phyloP scores from a whole-genome alignment of 2,329 filamentous ascomycete genomes.

The Aspergillus fructus region DNA sequence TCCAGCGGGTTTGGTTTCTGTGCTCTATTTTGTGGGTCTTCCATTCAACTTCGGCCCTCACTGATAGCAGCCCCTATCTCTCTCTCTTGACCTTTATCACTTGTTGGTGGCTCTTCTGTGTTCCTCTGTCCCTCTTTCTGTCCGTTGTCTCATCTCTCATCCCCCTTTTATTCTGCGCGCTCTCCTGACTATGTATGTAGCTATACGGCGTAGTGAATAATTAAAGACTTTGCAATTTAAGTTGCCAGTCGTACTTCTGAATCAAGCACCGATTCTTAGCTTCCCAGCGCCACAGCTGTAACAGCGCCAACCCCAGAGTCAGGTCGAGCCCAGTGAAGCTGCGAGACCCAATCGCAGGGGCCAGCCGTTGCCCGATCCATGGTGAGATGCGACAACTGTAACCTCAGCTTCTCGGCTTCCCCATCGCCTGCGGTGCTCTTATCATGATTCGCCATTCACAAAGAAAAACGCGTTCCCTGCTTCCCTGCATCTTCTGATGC shows the following conservation, averaged over 20 bases:
- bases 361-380: constrained; percentile 12
- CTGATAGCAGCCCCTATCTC: neutral
- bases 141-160: neutral
- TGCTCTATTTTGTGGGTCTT: constrained; percentile 1
- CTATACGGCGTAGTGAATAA: too few relatives aligned
- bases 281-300: neutral
- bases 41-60: neutral
- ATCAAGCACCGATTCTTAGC: neutral
- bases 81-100: neutral
- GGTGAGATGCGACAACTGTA: constrained; percentile 10
- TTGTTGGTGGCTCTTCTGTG: neutral
- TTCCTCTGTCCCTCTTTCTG: neutral
- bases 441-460: constrained; percentile 5
- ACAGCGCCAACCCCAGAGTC: neutral
- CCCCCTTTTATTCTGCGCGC: neutral
- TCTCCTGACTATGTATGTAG: neutral
- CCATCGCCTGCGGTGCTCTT: constrained; percentile 2
- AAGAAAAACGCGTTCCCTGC: neutral
- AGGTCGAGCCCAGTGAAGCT: neutral
- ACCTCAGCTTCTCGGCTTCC: constrained; percentile 15
- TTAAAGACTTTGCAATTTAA: too few relatives aligned
- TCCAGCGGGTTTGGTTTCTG: neutral
- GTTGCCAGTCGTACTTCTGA: neutral
- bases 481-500: neutral
- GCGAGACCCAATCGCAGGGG: neutral